Conservation (phyloP, 1,284 basidiomycete genomes). For the Pyrrhoderma noxium region DNA sequence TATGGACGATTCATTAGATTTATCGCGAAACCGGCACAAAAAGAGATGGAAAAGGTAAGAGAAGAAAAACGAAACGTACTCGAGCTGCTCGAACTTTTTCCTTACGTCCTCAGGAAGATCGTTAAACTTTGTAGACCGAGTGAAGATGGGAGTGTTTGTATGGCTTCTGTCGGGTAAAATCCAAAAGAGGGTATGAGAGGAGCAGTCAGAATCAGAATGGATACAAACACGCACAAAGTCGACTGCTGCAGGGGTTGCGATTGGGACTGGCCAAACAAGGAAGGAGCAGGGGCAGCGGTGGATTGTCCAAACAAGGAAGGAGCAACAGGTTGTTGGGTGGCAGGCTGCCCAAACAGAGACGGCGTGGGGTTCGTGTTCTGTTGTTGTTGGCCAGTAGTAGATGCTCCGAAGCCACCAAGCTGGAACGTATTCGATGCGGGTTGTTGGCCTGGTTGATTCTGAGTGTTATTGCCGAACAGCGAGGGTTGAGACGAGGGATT, state of each 20-base stretch:
- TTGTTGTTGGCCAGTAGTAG: slow-evolving; percentile 1
- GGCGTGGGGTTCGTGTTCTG: neutral
- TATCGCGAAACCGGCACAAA: slow-evolving; percentile 5
- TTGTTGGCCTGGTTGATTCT: neutral
- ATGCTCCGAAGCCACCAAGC: slow-evolving; percentile 13
- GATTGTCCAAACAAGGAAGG: neutral
- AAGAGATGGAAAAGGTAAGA: neutral
- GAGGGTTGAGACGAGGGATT: slow-evolving; percentile 4
- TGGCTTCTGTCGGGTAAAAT: neutral
- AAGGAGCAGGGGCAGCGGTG: neutral
- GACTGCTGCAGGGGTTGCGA: slow-evolving; percentile 14
- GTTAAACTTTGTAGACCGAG: slow-evolving; percentile 75
- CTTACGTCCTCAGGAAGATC: slow-evolving; percentile 69
- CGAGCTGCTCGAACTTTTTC: slow-evolving; percentile 59
- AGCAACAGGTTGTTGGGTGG: neutral
- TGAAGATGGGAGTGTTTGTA: slow-evolving; percentile 39
- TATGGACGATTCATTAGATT: slow-evolving; percentile 10
- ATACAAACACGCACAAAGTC: slow-evolving; percentile 16
- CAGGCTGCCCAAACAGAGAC: neutral
- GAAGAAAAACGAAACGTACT: slow-evolving; percentile 38
- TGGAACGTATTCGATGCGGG: slow-evolving; percentile 4
- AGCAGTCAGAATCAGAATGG: no score
- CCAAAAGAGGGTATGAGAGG: neutral
- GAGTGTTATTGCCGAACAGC: slow-evolving; percentile 2
- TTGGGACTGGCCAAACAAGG: slow-evolving; percentile 1